Evolutionary conservation across 371 early-diverging fungal species (phyloP).

Genomic region (Dinochytrium kinnereticum): DNA sequence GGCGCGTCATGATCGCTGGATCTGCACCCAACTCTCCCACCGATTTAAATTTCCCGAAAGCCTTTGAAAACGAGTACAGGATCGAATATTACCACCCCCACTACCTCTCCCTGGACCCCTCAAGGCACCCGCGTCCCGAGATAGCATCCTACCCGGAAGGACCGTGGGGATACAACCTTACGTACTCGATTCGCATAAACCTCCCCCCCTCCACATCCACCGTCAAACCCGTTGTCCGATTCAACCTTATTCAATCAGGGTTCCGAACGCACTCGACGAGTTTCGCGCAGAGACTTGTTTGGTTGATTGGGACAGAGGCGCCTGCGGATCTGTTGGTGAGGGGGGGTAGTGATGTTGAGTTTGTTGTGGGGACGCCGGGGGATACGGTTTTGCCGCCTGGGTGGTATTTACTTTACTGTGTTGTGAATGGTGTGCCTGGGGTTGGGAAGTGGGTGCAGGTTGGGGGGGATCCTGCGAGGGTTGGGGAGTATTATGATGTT

Average conservation of each 20-base stretch:
- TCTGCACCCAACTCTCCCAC: conserved; percentile 50
- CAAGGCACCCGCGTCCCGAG: neutral
- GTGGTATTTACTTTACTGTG: conserved; percentile 28
- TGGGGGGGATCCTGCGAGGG: conserved; percentile 19
- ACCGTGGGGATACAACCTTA: neutral
- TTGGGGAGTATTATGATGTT: neutral
- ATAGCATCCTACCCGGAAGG: neutral
- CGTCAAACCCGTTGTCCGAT: neutral
- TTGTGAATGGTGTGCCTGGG: conserved; percentile 62
- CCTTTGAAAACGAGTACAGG: conserved; percentile 3
- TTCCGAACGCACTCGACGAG: conserved; percentile 27
- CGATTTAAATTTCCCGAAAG: neutral
- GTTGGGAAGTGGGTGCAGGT: conserved; percentile 33
- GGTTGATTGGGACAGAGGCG: neutral
- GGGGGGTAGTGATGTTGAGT: neutral
- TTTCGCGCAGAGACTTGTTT: conserved; percentile 20
- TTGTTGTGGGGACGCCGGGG: conserved; percentile 7
- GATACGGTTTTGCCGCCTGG: conserved; percentile 20
- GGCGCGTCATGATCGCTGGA: conserved; percentile 57
- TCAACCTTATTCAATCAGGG: conserved; percentile 37
- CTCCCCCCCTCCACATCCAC: neutral
- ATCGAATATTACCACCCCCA: conserved; percentile 22
- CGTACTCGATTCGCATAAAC: neutral
- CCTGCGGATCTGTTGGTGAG: neutral
- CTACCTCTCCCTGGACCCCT: conserved; percentile 11